These are phyloP conservation scores for Rhodotorula sp. DNA, from an alignment of 1,284 basidiomycete genomes.

Conservation along the genomic window DNA sequence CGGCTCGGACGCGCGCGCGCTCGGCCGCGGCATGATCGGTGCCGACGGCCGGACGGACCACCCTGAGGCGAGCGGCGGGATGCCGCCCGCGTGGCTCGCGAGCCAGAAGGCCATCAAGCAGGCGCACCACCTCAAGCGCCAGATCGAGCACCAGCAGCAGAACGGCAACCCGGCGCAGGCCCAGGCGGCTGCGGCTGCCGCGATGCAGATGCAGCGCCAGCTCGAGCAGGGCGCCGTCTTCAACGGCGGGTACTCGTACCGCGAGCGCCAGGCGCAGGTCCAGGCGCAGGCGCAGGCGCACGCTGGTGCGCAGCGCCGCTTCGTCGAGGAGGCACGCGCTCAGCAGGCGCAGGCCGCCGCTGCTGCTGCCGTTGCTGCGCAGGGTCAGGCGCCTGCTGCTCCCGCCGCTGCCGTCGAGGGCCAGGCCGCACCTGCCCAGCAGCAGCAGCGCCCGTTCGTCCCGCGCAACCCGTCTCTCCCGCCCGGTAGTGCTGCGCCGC, in stretches of 20 bases:
- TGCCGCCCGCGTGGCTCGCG: slow-evolving; percentile 34
- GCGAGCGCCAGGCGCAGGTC: slow-evolving; percentile 14
- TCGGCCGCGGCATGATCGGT: slow-evolving; percentile 34
- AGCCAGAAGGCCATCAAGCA: slow-evolving; percentile 11
- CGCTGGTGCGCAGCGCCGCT: background rate
- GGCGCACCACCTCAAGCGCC: background rate
- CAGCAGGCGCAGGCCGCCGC: slow-evolving; percentile 1
- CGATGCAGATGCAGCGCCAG: slow-evolving; percentile 9
- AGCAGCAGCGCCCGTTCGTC: slow-evolving; percentile 5
- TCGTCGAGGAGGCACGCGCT: background rate
- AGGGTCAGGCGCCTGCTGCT: background rate
- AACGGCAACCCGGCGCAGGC: background rate
- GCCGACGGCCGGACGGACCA: slow-evolving; percentile 36
- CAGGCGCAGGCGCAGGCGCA: background rate
- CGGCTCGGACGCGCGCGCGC: slow-evolving; percentile 39
- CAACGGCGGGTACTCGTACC: slow-evolving; percentile 26
- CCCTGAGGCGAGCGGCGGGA: slow-evolving; percentile 37
- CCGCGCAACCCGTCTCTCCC: slow-evolving; percentile 3
- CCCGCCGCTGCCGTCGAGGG: background rate
- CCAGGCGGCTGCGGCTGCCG: background rate
- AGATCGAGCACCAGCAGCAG: background rate
- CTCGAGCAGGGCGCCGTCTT: slow-evolving; percentile 15
- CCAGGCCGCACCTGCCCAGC: background rate
- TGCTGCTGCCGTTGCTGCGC: background rate
- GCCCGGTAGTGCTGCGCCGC: slow-evolving; percentile 24